Evolutionary conservation across 208 protist genomes (phyloP), one percentile per base, ranked within the genome.

Genomic region (Balamuthia mandrillaris): DNA sequence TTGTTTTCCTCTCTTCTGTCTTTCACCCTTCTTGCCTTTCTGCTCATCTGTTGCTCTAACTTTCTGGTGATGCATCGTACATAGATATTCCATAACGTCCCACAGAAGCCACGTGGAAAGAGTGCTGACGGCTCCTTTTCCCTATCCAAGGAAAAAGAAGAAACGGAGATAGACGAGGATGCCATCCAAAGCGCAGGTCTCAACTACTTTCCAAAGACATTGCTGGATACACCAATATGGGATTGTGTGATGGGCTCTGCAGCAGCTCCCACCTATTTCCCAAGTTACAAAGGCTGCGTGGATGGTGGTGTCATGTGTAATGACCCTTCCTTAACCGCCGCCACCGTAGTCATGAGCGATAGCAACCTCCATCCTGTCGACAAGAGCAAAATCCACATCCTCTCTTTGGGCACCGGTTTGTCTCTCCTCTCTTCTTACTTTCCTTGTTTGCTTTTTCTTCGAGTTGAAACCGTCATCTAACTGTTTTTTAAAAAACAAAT

Each of bases 271-370:
- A 79, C 70, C 21, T 79, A 79, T 12, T 79, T 79, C 44, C 70
- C 70, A 24, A 61, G 47, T 42, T 79, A 79, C 47, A 79, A 79
- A 49, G 27, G 70, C 31, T 49, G 60, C 33, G 31, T 79, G 21
- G 70, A 79, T 29, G 70, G 47, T 27, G 70, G 47, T 27, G 70
- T 79, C 21, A 79, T 79, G 70, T 79, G 70, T 49, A 79, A 79
- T 49, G 60, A 79, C 33, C 70, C 70, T 31, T 12, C 70, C 1
- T 49, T 79, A 27, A 49, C 70, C 70, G 70, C 70, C 70, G 60
- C 60, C 24, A 61, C 70, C 27, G 47, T 39, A 16, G 33, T 79
- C 45, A 79, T 79, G 70, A 79, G 70, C 70, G 70, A 79, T 31
- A 42, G 70, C 4, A 49, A 27, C 33, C 33, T 31, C 31, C 70